Conservation (phyloP, 2,329 filamentous ascomycete genomes). For the Diaporthe amygdali region DNA sequence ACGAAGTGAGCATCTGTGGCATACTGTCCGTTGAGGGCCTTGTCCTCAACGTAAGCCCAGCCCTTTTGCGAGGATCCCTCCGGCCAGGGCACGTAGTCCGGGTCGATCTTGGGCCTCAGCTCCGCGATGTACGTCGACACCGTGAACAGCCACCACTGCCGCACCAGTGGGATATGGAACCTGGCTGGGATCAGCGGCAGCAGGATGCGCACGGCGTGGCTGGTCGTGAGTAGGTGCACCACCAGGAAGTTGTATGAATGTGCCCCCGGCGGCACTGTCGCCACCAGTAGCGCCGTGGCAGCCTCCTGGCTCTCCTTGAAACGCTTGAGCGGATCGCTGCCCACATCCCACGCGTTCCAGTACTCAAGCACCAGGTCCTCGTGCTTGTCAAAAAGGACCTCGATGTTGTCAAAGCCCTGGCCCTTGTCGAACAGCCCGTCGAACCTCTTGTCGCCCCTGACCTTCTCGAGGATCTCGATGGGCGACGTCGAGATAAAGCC, state of each 20-base stretch:
- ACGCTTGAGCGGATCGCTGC: slow-evolving; percentile 68
- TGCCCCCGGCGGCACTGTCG: slow-evolving; percentile 60
- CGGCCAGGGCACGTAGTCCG: slow-evolving; percentile 60
- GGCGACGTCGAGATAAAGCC: slow-evolving; percentile 64
- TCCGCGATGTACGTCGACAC: slow-evolving; percentile 79
- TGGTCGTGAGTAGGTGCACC: slow-evolving; percentile 81
- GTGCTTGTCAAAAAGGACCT: slow-evolving; percentile 69
- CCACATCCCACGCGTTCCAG: slow-evolving; percentile 85
- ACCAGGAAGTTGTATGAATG: slow-evolving; percentile 83
- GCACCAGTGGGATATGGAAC: slow-evolving; percentile 75
- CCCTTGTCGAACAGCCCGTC: slow-evolving; percentile 64
- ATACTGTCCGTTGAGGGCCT: slow-evolving; percentile 71
- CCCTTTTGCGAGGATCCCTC: slow-evolving; percentile 67
- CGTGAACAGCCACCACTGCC: slow-evolving; percentile 89
- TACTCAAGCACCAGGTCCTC: slow-evolving; percentile 79
- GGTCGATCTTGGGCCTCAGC: slow-evolving; percentile 73
- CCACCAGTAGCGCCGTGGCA: slow-evolving; percentile 66
- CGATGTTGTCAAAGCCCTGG: slow-evolving; percentile 67
- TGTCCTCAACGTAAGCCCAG: slow-evolving; percentile 79
- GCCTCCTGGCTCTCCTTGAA: slow-evolving; percentile 75
- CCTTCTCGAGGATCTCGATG: slow-evolving; percentile 72
- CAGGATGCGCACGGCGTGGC: slow-evolving; percentile 86
- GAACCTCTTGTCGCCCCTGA: slow-evolving; percentile 73
- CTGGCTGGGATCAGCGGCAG: slow-evolving; percentile 76
- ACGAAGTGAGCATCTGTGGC: slow-evolving; percentile 82